Evolutionary conservation across 2,329 filamentous ascomycete genomes (phyloP).

Genomic region (Grosmannia serpens): DNA sequence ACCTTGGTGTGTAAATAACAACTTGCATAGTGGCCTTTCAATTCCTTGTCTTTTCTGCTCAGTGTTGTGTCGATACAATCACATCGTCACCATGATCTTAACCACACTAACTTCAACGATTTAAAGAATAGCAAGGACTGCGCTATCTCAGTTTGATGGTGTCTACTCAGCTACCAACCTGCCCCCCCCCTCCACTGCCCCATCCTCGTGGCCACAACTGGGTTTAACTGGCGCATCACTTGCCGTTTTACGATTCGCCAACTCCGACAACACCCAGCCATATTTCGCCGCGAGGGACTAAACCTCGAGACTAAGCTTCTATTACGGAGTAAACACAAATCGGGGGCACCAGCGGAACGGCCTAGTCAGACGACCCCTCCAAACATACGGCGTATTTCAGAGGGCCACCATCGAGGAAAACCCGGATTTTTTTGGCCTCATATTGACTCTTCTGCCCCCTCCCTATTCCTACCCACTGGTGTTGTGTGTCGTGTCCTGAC

Average conservation of each 20-base stretch:
- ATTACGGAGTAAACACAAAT: not conserved
- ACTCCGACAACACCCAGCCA: not conserved
- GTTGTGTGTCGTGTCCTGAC: slow-evolving; percentile 22
- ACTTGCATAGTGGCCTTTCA: not conserved
- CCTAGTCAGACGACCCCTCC: not conserved
- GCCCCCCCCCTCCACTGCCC: not conserved
- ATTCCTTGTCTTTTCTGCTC: not conserved
- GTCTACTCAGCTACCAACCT: not conserved
- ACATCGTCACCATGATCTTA: not conserved
- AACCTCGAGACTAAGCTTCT: not conserved
- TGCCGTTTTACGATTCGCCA: slow-evolving; percentile 1
- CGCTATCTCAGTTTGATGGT: not conserved
- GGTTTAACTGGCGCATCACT: not conserved
- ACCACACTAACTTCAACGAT: not conserved
- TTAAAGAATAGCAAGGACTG: not conserved
- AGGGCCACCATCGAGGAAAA: not conserved
- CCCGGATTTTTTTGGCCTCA: too few relatives aligned
- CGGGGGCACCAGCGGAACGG: not conserved
- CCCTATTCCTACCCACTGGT: not conserved
- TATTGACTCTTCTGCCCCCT: not conserved
- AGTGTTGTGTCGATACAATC: not conserved
- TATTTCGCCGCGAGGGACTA: not conserved
- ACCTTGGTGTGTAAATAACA: not conserved
- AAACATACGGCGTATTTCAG: not conserved
- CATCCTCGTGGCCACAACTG: not conserved